A percentile compares a stretch with the other conserved stretches of the same genome.
Evolutionary conservation across 1,139 yeast species (phyloP).

Genomic region (Maudiozyma humilis): DNA sequence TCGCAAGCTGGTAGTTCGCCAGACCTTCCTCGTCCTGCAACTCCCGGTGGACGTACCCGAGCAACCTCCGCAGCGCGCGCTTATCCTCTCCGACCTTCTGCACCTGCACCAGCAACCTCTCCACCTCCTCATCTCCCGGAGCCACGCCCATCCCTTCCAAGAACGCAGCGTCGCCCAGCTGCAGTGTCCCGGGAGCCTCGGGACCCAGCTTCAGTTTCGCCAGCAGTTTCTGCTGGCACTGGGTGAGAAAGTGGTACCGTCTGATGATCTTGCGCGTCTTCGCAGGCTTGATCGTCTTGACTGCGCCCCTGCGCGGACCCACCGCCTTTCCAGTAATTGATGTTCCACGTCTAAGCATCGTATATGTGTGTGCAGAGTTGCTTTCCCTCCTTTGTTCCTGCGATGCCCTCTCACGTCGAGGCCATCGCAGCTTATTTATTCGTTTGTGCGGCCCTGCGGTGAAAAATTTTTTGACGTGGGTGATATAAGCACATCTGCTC

Average conservation of each 20-base stretch:
- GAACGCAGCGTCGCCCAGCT: constrained; percentile 4
- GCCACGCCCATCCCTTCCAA: not conserved
- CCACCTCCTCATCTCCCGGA: constrained; percentile 7
- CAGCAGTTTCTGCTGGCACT: constrained; percentile 39
- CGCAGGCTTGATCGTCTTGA: constrained; percentile 46
- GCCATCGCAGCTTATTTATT: constrained; percentile 4
- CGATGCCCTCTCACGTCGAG: not conserved
- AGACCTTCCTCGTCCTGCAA: constrained; percentile 59
- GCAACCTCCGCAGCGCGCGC: constrained; percentile 21
- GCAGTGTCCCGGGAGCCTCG: constrained; percentile 4
- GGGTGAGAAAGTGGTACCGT: constrained; percentile 56
- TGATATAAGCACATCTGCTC: too few relatives aligned
- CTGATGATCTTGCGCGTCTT: constrained; percentile 60
- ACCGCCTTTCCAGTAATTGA: constrained; percentile 35
- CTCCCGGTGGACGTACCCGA: constrained; percentile 55
- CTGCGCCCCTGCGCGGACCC: constrained; percentile 11
- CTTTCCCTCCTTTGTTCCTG: not conserved
- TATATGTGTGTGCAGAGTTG: constrained; percentile 1
- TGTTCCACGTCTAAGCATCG: constrained; percentile 10
- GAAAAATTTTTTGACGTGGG: too few relatives aligned
- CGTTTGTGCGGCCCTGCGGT: too few relatives aligned
- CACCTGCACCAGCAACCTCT: constrained; percentile 12
- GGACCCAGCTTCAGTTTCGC: constrained; percentile 19
- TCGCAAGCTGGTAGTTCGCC: constrained; percentile 74
- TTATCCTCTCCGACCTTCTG: constrained; percentile 10